Conservation (phyloP, 495 filamentous ascomycete species). For the Penicillium daleae region DNA sequence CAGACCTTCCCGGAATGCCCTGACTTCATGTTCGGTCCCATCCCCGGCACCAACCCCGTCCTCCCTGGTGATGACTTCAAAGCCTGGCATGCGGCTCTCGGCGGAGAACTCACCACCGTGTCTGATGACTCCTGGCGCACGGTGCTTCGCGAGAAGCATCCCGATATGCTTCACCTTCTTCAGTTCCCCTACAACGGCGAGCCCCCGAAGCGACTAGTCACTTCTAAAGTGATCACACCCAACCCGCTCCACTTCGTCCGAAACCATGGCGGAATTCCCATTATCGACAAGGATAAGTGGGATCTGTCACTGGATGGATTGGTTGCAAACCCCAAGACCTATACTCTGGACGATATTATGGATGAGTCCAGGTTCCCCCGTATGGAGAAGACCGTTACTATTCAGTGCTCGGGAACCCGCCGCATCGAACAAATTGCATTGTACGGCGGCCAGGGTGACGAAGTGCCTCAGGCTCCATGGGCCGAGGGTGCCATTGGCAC, state of each 20-base stretch:
- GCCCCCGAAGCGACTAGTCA: conserved; percentile 54
- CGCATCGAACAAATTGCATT: conserved; percentile 66
- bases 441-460: conserved; percentile 69
- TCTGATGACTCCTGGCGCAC: conserved; percentile 60
- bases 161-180: conserved; percentile 69
- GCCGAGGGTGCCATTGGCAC: conserved; percentile 70
- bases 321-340: conserved; percentile 55
- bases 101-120: conserved; percentile 49
- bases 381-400: conserved; percentile 56
- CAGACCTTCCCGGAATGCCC: conserved; percentile 61
- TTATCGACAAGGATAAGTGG: conserved; percentile 58
- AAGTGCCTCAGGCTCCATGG: conserved; percentile 70
- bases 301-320: conserved; percentile 58
- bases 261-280: conserved; percentile 69
- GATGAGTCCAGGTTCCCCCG: conserved; percentile 60
- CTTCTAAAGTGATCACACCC: conserved; percentile 57
- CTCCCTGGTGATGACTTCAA: conserved; percentile 67
- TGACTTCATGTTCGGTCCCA: conserved; percentile 61
- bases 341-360: conserved; percentile 60
- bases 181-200: conserved; percentile 77
- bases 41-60: conserved; percentile 66
- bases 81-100: conserved; percentile 64
- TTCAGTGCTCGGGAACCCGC: conserved; percentile 71
- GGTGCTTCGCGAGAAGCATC: conserved; percentile 63
- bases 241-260: conserved; percentile 66